A percentile compares a stretch with the other conserved stretches of the same genome.
Conservation (phyloP, 1,284 basidiomycete genomes). For the Albatrellus sp. region DNA sequence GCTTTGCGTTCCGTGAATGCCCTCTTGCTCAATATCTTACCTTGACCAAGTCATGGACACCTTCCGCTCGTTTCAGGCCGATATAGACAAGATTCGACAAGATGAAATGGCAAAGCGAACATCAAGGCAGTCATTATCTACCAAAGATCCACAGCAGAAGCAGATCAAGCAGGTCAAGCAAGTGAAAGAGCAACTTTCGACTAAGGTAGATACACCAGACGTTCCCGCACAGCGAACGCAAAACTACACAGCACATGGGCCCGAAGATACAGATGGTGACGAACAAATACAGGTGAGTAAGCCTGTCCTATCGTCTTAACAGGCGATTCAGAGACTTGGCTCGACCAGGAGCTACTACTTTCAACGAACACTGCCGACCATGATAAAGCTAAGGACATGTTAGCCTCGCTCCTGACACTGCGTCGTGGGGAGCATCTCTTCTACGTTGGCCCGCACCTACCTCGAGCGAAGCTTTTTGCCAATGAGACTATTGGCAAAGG, state of each 20-base stretch:
- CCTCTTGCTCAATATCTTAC: too few relatives aligned
- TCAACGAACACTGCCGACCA: conserved; percentile 29
- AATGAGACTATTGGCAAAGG: conserved; percentile 32
- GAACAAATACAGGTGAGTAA: conserved; percentile 43
- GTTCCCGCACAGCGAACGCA: conserved; percentile 6
- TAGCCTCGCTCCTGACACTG: conserved; percentile 55
- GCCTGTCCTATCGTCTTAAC: not conserved
- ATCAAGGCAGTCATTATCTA: too few relatives aligned
- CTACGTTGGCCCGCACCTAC: conserved; percentile 53
- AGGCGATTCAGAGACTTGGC: too few relatives aligned
- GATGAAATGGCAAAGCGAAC: conserved; percentile 43
- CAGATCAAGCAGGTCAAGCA: conserved; percentile 12
- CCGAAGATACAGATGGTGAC: conserved; percentile 34
- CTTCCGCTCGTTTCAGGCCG: conserved; percentile 58
- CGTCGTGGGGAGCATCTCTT: conserved; percentile 60
- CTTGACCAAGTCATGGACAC: conserved; percentile 34
- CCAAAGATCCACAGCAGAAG: too few relatives aligned
- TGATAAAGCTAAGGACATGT: conserved; percentile 43
- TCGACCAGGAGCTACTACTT: conserved; percentile 33
- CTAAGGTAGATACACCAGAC: conserved; percentile 11
- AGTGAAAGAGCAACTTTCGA: conserved; percentile 4
- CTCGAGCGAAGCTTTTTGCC: conserved; percentile 38
- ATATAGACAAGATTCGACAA: conserved; percentile 62
- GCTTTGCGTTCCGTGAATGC: too few relatives aligned
- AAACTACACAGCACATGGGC: conserved; percentile 6